These are phyloP conservation scores for Sedum album DNA, from an alignment of 164 flowering plant genomes.

Conservation along the genomic window DNA sequence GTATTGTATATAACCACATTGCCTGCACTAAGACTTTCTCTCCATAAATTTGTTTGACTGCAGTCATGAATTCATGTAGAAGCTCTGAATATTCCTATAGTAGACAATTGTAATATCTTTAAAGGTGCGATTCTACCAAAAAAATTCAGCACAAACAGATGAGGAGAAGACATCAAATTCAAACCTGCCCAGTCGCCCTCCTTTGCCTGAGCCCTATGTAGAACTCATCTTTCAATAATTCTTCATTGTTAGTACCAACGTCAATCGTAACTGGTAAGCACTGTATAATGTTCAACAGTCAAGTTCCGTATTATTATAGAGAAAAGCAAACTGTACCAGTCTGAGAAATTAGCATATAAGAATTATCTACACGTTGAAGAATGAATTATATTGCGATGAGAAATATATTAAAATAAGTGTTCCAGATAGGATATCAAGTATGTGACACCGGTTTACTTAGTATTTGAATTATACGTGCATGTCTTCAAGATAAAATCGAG, in stretches of 20 bases:
- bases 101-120: background rate
- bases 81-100: constrained; percentile 42
- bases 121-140: background rate
- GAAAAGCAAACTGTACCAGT: background rate
- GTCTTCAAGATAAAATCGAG: background rate
- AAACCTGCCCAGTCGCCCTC: constrained; percentile 45
- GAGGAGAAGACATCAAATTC: constrained; percentile 8
- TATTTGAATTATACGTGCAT: background rate
- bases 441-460: background rate
- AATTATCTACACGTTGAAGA: background rate
- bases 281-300: constrained; percentile 12
- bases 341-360: background rate
- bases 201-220: constrained; percentile 43
- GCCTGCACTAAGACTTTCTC: constrained; percentile 41
- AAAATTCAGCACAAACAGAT: background rate
- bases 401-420: background rate
- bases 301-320: background rate
- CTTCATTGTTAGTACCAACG: constrained; percentile 44
- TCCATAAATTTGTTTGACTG: constrained; percentile 44
- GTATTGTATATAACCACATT: background rate
- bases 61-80: constrained; percentile 37
- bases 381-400: background rate
- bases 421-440: background rate
- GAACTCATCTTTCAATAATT: constrained; percentile 34
- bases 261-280: constrained; percentile 45